Percentiles rank a stretch among this genome's conserved stretches.
These are phyloP conservation scores for Daldinia grandis DNA, from an alignment of 495 filamentous ascomycete species.

Conservation along the genomic window DNA sequence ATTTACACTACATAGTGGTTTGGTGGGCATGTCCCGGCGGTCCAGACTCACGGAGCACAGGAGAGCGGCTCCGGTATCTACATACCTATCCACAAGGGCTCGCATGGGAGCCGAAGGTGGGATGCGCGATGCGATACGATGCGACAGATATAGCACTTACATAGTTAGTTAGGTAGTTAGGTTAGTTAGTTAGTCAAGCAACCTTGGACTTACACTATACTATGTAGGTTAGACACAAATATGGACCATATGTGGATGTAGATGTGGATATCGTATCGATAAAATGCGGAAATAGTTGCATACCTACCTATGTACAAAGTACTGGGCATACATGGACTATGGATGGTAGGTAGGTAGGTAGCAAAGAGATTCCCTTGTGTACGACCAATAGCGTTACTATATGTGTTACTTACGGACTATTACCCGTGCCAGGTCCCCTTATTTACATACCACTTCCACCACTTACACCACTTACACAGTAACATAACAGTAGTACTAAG, in stretches of 20 bases:
- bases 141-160: slow-evolving; percentile 19
- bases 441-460: not conserved
- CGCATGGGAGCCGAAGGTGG: slow-evolving; percentile 30
- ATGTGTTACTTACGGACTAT: slow-evolving; percentile 5
- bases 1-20: no score
- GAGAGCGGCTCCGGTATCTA: slow-evolving; percentile 38
- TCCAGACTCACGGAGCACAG: slow-evolving; percentile 36
- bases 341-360: not conserved
- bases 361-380: not conserved
- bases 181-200: not conserved
- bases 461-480: not conserved
- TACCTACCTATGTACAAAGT: not conserved
- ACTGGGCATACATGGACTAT: not conserved
- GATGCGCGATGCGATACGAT: slow-evolving; percentile 30
- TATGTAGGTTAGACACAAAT: not conserved
- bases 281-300: slow-evolving; percentile 5
- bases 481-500: not conserved
- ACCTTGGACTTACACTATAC: not conserved
- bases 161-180: no score
- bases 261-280: slow-evolving; percentile 1
- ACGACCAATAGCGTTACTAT: not conserved
- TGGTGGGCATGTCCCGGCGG: slow-evolving; percentile 11
- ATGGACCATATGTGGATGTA: not conserved
- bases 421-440: slow-evolving; percentile 3
- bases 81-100: slow-evolving; percentile 22